Conservation (phyloP, 2,329 filamentous ascomycete species). For the Penicillium occitanis region DNA sequence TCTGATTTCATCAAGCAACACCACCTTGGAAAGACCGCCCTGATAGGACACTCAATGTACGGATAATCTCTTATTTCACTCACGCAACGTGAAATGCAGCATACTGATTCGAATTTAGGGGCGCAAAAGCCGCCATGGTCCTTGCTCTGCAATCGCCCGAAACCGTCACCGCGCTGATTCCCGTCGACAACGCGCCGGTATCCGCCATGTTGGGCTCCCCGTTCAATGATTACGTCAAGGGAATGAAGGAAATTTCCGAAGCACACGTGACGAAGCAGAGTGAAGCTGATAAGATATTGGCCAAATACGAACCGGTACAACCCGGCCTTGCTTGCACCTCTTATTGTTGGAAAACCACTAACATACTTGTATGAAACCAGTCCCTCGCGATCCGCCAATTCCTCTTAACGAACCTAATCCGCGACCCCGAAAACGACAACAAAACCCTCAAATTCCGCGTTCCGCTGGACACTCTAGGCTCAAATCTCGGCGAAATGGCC, state of each 20-base stretch:
- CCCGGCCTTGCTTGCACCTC: no score
- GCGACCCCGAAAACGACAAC: conserved; percentile 52
- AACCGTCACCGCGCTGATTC: conserved; percentile 68
- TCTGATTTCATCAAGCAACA: conserved; percentile 73
- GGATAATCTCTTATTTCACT: conserved; percentile 25
- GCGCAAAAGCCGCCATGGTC: conserved; percentile 89
- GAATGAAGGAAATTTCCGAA: conserved; percentile 78
- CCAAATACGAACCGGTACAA: conserved; percentile 66
- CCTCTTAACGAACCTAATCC: conserved; percentile 79
- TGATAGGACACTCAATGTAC: conserved; percentile 94
- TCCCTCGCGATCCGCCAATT: conserved; percentile 82
- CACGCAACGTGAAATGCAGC: not conserved
- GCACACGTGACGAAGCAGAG: conserved; percentile 65
- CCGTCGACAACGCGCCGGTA: conserved; percentile 90
- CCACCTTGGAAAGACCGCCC: conserved; percentile 65
- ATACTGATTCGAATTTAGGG: conserved; percentile 52
- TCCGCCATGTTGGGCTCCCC: conserved; percentile 71
- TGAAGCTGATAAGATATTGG: conserved; percentile 77
- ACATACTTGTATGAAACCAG: conserved; percentile 34
- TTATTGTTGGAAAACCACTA: not conserved
- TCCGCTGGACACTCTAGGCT: conserved; percentile 69
- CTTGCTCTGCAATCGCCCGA: conserved; percentile 71
- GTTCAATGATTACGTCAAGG: conserved; percentile 78
- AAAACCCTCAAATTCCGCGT: conserved; percentile 71
- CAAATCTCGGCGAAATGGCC: conserved; percentile 70